Conservation (phyloP, 805 yeast species). For the Lipomyces yamanashiensis region DNA sequence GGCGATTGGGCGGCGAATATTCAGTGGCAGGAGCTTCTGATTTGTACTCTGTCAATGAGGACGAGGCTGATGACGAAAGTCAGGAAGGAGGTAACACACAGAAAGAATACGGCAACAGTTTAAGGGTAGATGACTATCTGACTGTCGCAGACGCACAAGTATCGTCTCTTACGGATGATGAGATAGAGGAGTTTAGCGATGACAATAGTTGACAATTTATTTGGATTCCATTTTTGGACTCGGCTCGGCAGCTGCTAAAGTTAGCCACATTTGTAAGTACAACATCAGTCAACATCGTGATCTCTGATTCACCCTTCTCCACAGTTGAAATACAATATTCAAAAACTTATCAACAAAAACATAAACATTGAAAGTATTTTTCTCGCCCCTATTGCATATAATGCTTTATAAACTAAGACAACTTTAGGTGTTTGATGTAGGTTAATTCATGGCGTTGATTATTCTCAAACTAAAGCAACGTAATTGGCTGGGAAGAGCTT, state of each 20-base stretch:
- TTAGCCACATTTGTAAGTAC: neutral
- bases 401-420: too few species aligned
- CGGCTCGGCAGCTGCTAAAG: neutral
- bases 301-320: neutral
- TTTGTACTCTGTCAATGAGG: slow-evolving; percentile 2
- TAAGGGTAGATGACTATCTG: neutral
- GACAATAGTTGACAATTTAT: neutral
- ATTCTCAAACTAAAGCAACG: slow-evolving; percentile 50
- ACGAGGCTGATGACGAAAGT: neutral
- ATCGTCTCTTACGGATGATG: slow-evolving; percentile 36
- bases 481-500: slow-evolving; percentile 93
- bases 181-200: slow-evolving; percentile 37
- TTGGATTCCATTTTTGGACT: neutral
- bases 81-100: neutral
- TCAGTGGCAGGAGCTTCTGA: slow-evolving; percentile 8
- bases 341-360: neutral
- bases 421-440: too few species aligned
- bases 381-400: too few species aligned
- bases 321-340: too few species aligned
- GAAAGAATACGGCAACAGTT: neutral
- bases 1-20: slow-evolving; percentile 30
- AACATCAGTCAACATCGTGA: neutral
- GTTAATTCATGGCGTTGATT: neutral
- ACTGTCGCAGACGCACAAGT: neutral
- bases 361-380: too few species aligned